Evolutionary conservation across 1,139 yeast genomes (phyloP), one percentile per base, ranked within the genome.

Genomic region (Candida tropicalis): DNA sequence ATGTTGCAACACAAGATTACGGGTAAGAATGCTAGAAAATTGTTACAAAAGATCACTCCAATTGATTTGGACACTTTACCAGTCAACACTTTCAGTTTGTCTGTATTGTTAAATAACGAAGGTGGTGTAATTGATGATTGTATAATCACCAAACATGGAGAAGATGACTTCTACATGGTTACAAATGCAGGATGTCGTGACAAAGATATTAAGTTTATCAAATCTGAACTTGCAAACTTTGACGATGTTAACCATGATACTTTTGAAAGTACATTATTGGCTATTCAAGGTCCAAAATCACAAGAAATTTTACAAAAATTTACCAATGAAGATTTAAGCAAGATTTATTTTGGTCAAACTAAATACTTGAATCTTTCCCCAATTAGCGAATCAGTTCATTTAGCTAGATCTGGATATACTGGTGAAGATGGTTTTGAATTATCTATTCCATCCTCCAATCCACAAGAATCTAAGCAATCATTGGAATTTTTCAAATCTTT

Each of bases 361-460:
- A 76, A 75, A 35, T 78, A 71, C 53, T 69, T 85, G 39, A 72
- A 70, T 37, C 62, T 88, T 40, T 69, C 75, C 3, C 64, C 76
- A 20, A 65, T 73, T 28, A 55, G 66, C 7, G 60, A 65, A 15
- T 63, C 65, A 36, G 68, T 87, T 47, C 96, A 89, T 59, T 76
- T 88, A 25, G 89, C 97, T 8, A 84, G 99, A 65, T 88, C 96
- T 22, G 99, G 99, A 1, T 93, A 93, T 70, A 93, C 99, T 4
- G 99, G 99, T 24, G 99, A 93, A 66, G 99, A 93, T 62, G 99
- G 99, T 1, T 91, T 93, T 63, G 99, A 93, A 60, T 78, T 93
- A 48, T 85, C 96, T 9, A 82, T 93, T 47, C 88, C 93, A 13
- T 70, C 77, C 3, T 45, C 63, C 11, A 76, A 77, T 43, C 68